Conservation (phyloP, 164 flowering plant genomes). For the Stephania japonica region DNA sequence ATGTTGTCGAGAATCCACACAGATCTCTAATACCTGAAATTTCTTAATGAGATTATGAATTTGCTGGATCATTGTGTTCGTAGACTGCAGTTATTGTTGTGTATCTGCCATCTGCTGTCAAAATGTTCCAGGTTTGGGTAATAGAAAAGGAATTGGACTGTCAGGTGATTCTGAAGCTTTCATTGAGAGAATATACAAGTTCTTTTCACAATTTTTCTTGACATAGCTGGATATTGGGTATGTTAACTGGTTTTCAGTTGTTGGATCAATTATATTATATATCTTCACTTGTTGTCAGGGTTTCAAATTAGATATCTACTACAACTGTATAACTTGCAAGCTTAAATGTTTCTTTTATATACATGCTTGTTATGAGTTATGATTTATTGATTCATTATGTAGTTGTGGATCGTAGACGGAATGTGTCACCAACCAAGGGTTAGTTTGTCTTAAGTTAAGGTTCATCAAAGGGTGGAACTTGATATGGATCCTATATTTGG, state of each 20-base stretch:
- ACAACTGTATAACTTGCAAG: background rate
- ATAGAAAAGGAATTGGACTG: constrained; percentile 16
- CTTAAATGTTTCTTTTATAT: background rate
- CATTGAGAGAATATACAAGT: constrained; percentile 1
- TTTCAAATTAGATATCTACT: constrained; percentile 17
- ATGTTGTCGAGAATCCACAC: background rate
- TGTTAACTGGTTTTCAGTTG: constrained; percentile 23
- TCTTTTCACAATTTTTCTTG: constrained; percentile 4
- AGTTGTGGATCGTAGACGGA: constrained; percentile 50
- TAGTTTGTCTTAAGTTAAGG: constrained; percentile 29
- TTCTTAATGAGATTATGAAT: constrained; percentile 16
- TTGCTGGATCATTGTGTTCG: constrained; percentile 19
- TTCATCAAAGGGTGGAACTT: constrained; percentile 36
- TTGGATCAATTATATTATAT: constrained; percentile 9
- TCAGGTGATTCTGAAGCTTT: constrained; percentile 14
- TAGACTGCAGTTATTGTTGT: constrained; percentile 10
- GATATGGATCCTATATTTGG: constrained; percentile 38
- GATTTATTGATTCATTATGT: constrained; percentile 12
- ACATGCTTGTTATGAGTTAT: background rate
- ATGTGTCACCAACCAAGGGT: constrained; percentile 37
- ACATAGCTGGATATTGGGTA: constrained; percentile 7
- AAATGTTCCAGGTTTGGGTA: background rate
- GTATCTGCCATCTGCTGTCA: constrained; percentile 15
- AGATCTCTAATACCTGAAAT: constrained; percentile 12
- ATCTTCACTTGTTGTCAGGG: constrained; percentile 12